phyloP scores from a whole-genome alignment of 495 filamentous ascomycete species.

The Clohesyomyces aquaticus region DNA sequence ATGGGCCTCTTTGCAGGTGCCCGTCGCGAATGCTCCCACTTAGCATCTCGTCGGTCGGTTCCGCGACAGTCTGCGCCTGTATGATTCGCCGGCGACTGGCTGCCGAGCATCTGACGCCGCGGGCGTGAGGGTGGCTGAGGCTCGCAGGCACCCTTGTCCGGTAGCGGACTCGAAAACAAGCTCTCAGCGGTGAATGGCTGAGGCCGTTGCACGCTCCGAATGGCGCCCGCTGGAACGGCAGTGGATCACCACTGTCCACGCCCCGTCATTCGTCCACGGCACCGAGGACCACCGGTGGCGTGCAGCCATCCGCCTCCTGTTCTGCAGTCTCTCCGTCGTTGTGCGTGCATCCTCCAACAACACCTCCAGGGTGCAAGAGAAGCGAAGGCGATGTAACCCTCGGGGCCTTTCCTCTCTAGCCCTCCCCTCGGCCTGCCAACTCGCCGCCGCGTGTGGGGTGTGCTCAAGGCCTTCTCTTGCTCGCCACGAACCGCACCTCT shows the following conservation, averaged over 20 bases:
- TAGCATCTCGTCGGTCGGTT: slow-evolving; percentile 32
- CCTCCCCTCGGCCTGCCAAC: slow-evolving; percentile 15
- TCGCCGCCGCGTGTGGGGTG: slow-evolving; percentile 36
- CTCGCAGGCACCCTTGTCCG: slow-evolving; percentile 11
- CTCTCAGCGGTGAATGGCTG: slow-evolving; percentile 25
- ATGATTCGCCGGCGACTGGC: slow-evolving; percentile 17
- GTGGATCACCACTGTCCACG: slow-evolving; percentile 7
- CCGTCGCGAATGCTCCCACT: slow-evolving; percentile 5
- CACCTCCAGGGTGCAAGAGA: slow-evolving; percentile 6
- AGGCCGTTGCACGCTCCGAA: slow-evolving; percentile 28
- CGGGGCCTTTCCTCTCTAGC: slow-evolving; percentile 18
- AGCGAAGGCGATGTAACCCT: slow-evolving; percentile 39
- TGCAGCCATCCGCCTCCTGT: background rate
- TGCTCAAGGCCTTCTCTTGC: slow-evolving; percentile 21
- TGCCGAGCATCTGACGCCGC: background rate
- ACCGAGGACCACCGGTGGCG: slow-evolving; percentile 10
- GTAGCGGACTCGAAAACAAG: slow-evolving; percentile 17
- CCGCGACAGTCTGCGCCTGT: slow-evolving; percentile 5
- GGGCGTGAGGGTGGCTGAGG: slow-evolving; percentile 6
- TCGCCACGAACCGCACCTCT: slow-evolving; percentile 33
- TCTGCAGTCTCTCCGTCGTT: slow-evolving; percentile 3
- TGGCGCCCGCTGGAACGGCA: slow-evolving; percentile 9
- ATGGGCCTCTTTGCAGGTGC: slow-evolving; percentile 19
- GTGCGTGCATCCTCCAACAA: slow-evolving; percentile 21
- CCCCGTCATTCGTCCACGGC: slow-evolving; percentile 11